Evolutionary conservation across 1,139 yeast species (phyloP).

Genomic region (Yamadazyma conglobata): DNA sequence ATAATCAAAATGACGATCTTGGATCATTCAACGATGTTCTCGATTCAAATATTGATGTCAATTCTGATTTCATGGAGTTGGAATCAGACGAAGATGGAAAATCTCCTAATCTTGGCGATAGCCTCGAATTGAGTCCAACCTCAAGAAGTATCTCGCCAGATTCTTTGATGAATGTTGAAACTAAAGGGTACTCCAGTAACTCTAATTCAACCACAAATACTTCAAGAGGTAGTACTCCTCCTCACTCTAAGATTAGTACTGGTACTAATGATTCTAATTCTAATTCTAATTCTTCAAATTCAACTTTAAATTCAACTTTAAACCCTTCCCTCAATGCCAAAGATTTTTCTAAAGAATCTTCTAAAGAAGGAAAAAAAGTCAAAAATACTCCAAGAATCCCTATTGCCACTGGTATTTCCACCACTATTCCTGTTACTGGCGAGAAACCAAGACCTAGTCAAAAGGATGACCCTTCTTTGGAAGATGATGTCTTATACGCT

Average conservation of each 20-base stretch:
- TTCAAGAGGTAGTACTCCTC: constrained; percentile 34
- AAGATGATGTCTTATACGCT: constrained; percentile 72
- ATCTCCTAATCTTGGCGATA: constrained; percentile 1
- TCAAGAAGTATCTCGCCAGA: constrained; percentile 45
- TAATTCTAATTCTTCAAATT: constrained; percentile 3
- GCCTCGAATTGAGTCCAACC: constrained; percentile 32
- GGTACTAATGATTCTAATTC: constrained; percentile 6
- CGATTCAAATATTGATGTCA: too few species aligned
- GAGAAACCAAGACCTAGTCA: constrained; percentile 72
- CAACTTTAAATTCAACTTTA: constrained; percentile 6
- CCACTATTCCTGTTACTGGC: constrained; percentile 76
- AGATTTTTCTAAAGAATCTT: constrained; percentile 1
- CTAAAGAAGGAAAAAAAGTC: constrained; percentile 24
- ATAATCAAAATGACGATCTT: constrained; percentile 7
- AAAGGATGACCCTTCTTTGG: constrained; percentile 57
- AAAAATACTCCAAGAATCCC: constrained; percentile 44
- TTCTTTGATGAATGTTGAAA: constrained; percentile 34
- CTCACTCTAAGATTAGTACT: constrained; percentile 5
- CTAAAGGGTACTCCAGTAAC: constrained; percentile 16
- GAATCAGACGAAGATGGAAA: constrained; percentile 9
- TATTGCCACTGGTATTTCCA: constrained; percentile 70
- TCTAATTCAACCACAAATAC: constrained; percentile 19
- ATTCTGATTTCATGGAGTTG: constrained; percentile 5
- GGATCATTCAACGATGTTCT: too few species aligned
- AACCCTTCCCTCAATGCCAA: too few species aligned